These are phyloP conservation scores for Sanguinoderma infundibulare DNA, from an alignment of 1,284 basidiomycete species.

Conservation along the genomic window DNA sequence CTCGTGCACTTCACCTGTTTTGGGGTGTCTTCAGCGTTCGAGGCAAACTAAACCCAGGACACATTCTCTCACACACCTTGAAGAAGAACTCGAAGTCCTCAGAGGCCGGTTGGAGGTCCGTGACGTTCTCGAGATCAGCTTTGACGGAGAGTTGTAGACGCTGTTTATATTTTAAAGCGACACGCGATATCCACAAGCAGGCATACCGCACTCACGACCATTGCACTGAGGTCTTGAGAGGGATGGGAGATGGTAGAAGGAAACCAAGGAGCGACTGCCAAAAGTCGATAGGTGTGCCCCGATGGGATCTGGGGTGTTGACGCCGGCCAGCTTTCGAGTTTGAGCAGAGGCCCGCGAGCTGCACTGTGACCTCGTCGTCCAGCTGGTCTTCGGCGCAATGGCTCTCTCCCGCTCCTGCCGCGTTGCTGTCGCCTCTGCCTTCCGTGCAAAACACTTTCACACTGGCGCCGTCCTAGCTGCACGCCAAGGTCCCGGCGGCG, in stretches of 20 bases:
- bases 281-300: slow-evolving; percentile 4
- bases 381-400: slow-evolving; percentile 24
- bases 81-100: slow-evolving; percentile 81
- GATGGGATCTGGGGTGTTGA: slow-evolving; percentile 17
- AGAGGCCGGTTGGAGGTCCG: slow-evolving; percentile 62
- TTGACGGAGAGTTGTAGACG: slow-evolving; percentile 70
- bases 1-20: slow-evolving; percentile 77
- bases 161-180: slow-evolving; percentile 33
- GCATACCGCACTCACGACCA: slow-evolving; percentile 37
- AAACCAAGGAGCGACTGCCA: neutral
- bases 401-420: slow-evolving; percentile 27
- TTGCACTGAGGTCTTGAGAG: slow-evolving; percentile 11
- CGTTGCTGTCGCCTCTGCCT: slow-evolving; percentile 13
- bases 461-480: slow-evolving; percentile 20
- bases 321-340: slow-evolving; percentile 20
- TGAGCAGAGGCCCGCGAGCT: no score
- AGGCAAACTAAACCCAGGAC: no score
- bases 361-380: slow-evolving; percentile 8
- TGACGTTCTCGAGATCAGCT: slow-evolving; percentile 80
- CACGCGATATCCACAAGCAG: neutral
- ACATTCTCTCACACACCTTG: slow-evolving; percentile 52
- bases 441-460: slow-evolving; percentile 23
- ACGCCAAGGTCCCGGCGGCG: slow-evolving; percentile 10
- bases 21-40: neutral
- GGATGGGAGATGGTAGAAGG: neutral